phyloP scores from a whole-genome alignment of 176 grass and related monocot genomes.

The Triticum turgidum region DNA sequence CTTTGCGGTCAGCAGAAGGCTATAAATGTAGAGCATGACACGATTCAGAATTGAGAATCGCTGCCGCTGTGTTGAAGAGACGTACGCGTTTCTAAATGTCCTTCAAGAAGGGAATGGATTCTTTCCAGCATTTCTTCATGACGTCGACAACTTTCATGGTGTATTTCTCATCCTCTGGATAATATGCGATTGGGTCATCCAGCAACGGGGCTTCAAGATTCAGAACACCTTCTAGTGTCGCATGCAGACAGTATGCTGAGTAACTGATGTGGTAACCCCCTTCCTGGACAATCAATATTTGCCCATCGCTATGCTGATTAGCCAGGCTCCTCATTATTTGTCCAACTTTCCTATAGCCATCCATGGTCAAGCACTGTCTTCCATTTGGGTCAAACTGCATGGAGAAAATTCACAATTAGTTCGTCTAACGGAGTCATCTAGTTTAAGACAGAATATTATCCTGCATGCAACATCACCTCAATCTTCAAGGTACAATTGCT shows the following conservation, averaged over 20 bases:
- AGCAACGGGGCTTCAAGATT: conserved; percentile 50
- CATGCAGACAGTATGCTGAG: conserved; percentile 88
- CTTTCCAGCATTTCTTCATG: conserved; percentile 68
- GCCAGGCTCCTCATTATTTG: conserved; percentile 53
- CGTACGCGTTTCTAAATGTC: conserved; percentile 35
- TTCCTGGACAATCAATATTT: conserved; percentile 80
- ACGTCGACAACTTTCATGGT: conserved; percentile 56
- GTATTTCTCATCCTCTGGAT: conserved; percentile 68
- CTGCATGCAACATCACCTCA: background rate
- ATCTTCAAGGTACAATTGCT: background rate
- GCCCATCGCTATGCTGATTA: conserved; percentile 40
- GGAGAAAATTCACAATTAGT: conserved; percentile 6
- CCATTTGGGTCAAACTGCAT: conserved; percentile 90
- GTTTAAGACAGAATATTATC: background rate
- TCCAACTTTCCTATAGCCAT: conserved; percentile 70
- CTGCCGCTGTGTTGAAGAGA: background rate
- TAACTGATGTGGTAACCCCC: conserved; percentile 86
- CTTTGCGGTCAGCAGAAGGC: background rate
- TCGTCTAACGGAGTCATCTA: background rate
- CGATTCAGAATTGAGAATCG: background rate
- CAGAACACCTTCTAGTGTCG: conserved; percentile 78
- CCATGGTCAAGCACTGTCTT: conserved; percentile 91
- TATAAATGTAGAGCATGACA: background rate
- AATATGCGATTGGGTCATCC: conserved; percentile 77
- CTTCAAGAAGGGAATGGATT: conserved; percentile 70